phyloP scores from a whole-genome alignment of 805 yeast species.

The Cyberlindnera samutprakarnensis region DNA sequence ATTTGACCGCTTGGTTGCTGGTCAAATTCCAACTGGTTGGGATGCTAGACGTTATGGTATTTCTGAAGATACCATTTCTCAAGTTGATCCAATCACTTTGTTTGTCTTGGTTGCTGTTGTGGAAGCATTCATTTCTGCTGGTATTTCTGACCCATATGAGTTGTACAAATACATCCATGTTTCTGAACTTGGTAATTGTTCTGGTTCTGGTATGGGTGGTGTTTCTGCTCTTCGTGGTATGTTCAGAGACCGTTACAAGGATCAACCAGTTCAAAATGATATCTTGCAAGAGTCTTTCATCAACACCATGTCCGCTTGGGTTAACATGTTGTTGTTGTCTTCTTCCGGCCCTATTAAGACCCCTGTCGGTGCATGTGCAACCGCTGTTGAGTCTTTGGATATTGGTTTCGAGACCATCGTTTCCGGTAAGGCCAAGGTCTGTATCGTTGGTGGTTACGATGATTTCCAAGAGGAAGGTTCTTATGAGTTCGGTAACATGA shows the following conservation, averaged over 20 bases:
- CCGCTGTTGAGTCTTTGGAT: slow-evolving; percentile 96
- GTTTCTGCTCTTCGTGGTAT: slow-evolving; percentile 93
- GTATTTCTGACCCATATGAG: slow-evolving; percentile 98
- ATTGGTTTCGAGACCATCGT: slow-evolving; percentile 90
- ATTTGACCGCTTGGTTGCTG: slow-evolving; percentile 61
- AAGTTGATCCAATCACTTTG: slow-evolving; percentile 94
- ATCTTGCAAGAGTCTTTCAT: slow-evolving; percentile 96
- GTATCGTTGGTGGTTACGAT: slow-evolving; percentile 98
- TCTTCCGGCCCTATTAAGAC: slow-evolving; percentile 99
- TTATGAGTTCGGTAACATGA: slow-evolving; percentile 96
- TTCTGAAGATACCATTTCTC: slow-evolving; percentile 83
- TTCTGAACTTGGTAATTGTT: slow-evolving; percentile 97
- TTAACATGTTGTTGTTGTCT: slow-evolving; percentile 92
- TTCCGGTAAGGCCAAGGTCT: slow-evolving; percentile 91
- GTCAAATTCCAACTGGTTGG: slow-evolving; percentile 99
- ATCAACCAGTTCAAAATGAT: slow-evolving; percentile 94
- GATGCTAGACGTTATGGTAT: slow-evolving; percentile 92
- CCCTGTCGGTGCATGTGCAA: slow-evolving; percentile 99
- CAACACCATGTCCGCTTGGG: slow-evolving; percentile 99
- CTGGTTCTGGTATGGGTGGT: slow-evolving; percentile 99
- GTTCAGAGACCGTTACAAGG: slow-evolving; percentile 93
- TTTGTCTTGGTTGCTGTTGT: slow-evolving; percentile 89
- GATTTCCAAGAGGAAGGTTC: slow-evolving; percentile 99
- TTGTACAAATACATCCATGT: slow-evolving; percentile 97
- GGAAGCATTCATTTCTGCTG: slow-evolving; percentile 89